Base-by-base conservation (phyloP, 805 yeast species). In the Brettanomyces anomalus region DNA sequence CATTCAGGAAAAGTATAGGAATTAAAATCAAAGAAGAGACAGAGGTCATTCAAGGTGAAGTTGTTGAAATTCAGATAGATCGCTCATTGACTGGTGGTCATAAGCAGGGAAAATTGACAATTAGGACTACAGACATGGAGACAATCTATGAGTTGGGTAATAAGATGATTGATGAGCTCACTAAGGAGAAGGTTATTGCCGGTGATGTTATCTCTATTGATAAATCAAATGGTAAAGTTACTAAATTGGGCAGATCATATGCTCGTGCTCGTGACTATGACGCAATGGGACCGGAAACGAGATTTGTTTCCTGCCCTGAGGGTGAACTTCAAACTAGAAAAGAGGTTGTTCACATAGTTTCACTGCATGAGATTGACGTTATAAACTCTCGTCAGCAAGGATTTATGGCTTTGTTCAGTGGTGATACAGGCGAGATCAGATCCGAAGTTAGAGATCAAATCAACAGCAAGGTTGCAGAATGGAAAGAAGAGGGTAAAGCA, bases 301-400 rank as follows among this genome's bases (percentile, higher is more conserved):
- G 53, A 40, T 93, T 93, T 64, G 97, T 93, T 18, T 96, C 98
- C 36, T 74, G 94, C 55, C 99, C 99, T 47, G 94, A 93, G 68
- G 98, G 98, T 42, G 99, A 93, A 64, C 95, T 93, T 37, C 98
- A 93, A 70, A 89, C 90, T 62, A 88, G 93, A 73, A 93, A 93
- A 63, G 97, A 93, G 65, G 88, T 90, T 54, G 95, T 93, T 17
- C 99, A 93, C 68, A 97, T 93, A 53, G 96, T 93, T 37, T 86
- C 97, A 3, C 73, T 93, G 54, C 97, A 93, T 62, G 99, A 93
- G 62, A 73, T 93, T 60, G 99, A 93, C 64, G 84, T 87, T 45
- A 97, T 97, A 39, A 93, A 93, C 60, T 89, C 97, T 2, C 77
- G 93, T 56, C 98, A 97, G 18, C 83, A 77, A 57, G 98, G 97